Percentiles rank a stretch among this genome's conserved stretches.
These are phyloP conservation scores for Coffea humblotiana DNA, from an alignment of 305 asterid species.

Conservation along the genomic window DNA sequence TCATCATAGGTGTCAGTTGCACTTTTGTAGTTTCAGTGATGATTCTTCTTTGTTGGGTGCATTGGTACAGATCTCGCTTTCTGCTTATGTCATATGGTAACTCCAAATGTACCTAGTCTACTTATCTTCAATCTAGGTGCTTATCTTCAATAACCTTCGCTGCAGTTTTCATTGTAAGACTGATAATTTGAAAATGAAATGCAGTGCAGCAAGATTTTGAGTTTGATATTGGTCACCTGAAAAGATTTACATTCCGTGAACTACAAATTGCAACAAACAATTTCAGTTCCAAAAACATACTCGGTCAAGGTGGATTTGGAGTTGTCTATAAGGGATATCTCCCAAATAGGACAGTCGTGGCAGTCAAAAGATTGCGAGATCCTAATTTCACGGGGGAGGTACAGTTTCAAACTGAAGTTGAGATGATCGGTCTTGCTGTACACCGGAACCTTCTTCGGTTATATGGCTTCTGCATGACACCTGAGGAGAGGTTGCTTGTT, in stretches of 20 bases:
- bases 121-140: constrained; percentile 4
- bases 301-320: constrained; percentile 96
- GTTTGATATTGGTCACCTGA: constrained; percentile 61
- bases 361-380: constrained; percentile 82
- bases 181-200: constrained; percentile 12
- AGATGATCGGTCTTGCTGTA: constrained; percentile 92
- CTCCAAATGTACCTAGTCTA: constrained; percentile 7
- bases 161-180: constrained; percentile 1
- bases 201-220: constrained; percentile 87
- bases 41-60: constrained; percentile 68
- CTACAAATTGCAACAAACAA: constrained; percentile 74
- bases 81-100: constrained; percentile 66
- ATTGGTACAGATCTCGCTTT: constrained; percentile 64
- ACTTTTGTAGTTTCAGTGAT: constrained; percentile 44
- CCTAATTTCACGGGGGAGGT: constrained; percentile 87
- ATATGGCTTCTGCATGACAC: constrained; percentile 83
- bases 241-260: constrained; percentile 76
- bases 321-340: constrained; percentile 84
- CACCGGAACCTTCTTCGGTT: constrained; percentile 84
- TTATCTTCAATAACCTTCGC: not conserved
- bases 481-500: constrained; percentile 83
- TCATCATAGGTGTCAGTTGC: constrained; percentile 59
- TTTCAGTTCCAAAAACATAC: constrained; percentile 74
- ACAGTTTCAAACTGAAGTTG: constrained; percentile 95
- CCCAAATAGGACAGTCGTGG: constrained; percentile 67